Conservation (phyloP, 2,329 filamentous ascomycete genomes). For the Cytospora piceicola region DNA sequence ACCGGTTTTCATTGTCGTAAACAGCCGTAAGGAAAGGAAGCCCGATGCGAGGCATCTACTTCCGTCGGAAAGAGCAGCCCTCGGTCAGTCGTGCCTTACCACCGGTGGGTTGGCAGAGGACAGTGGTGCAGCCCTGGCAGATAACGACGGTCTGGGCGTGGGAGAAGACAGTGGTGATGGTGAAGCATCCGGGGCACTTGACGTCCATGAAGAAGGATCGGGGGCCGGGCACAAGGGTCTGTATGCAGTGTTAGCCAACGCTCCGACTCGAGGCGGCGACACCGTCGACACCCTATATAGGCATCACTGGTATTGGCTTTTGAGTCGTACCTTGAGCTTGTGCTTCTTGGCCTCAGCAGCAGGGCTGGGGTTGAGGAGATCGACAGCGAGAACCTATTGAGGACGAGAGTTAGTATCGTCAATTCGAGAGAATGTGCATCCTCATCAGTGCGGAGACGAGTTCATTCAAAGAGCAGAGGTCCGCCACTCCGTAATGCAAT, state of each 20-base stretch:
- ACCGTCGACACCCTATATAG: background rate
- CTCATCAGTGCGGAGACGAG: slow-evolving; percentile 4
- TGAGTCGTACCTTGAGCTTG: slow-evolving; percentile 92
- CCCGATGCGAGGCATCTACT: slow-evolving; percentile 71
- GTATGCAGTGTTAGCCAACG: slow-evolving; percentile 28
- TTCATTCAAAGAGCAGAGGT: slow-evolving; percentile 15
- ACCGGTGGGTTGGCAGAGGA: slow-evolving; percentile 99
- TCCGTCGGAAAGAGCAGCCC: slow-evolving; percentile 99
- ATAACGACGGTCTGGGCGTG: slow-evolving; percentile 99
- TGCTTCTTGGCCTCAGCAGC: slow-evolving; percentile 99
- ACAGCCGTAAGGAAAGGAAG: slow-evolving; percentile 51
- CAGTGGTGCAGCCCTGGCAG: slow-evolving; percentile 99
- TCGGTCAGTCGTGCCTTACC: slow-evolving; percentile 98
- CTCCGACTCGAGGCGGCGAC: slow-evolving; percentile 2
- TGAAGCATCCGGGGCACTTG: slow-evolving; percentile 99
- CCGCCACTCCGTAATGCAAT: background rate
- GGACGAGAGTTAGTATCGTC: slow-evolving; percentile 51
- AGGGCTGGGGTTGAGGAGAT: slow-evolving; percentile 98
- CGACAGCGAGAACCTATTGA: slow-evolving; percentile 96
- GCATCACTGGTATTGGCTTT: slow-evolving; percentile 6
- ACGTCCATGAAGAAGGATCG: slow-evolving; percentile 99
- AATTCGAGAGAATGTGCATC: slow-evolving; percentile 23
- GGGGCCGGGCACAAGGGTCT: slow-evolving; percentile 93
- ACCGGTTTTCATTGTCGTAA: slow-evolving; percentile 53
- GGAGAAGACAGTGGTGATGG: slow-evolving; percentile 99